A percentile compares a stretch with the other conserved stretches of the same genome.
phyloP scores from a whole-genome alignment of 2,329 filamentous ascomycete genomes.

The Aspergillus flavus region DNA sequence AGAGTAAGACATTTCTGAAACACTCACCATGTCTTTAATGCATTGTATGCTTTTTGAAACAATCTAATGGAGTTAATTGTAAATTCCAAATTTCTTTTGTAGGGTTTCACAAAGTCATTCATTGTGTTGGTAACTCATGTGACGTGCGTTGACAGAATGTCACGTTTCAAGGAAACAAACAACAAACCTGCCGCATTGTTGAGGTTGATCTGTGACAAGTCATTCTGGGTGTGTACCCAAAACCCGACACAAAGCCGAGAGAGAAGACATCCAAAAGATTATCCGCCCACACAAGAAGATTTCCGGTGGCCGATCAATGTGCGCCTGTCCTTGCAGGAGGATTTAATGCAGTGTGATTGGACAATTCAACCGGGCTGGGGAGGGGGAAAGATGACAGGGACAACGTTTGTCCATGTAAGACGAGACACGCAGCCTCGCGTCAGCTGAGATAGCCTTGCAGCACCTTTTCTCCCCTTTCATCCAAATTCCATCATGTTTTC shows the following conservation, averaged over 20 bases:
- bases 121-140: neutral
- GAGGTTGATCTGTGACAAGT: neutral
- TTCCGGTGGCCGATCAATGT: neutral
- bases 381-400: constrained; percentile 1
- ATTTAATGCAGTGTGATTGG: neutral
- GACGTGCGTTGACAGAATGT: neutral
- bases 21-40: neutral
- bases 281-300: neutral
- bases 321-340: neutral
- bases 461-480: constrained; percentile 7
- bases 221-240: neutral
- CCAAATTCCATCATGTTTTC: neutral
- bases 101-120: neutral
- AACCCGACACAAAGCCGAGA: neutral
- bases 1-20: too few relatives aligned
- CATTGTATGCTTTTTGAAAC: neutral
- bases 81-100: neutral
- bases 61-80: neutral
- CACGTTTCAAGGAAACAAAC: neutral
- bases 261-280: neutral
- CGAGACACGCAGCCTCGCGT: constrained; percentile 26
- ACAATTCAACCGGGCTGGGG: constrained; percentile 7
- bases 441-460: constrained; percentile 18
- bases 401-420: constrained; percentile 20
- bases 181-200: neutral